Conservation (phyloP, 228 moss, liverwort and hornwort genomes). For the Sphagnum magellanicum region DNA sequence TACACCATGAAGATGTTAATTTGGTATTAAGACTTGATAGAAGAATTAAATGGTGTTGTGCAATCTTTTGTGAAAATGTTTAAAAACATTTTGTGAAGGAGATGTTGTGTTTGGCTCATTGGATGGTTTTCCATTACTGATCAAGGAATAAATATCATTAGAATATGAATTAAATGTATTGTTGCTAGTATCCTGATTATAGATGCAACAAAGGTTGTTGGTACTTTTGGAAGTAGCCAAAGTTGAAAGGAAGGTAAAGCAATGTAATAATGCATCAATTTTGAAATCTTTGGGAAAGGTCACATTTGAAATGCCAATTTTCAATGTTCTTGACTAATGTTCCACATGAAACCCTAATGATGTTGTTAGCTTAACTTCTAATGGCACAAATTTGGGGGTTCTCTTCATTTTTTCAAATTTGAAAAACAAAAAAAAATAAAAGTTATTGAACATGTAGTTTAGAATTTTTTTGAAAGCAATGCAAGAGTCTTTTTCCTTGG, state of each 20-base stretch:
- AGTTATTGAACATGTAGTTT: too few species aligned
- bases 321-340: constrained; percentile 43
- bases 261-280: constrained; percentile 39
- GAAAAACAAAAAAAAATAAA: too few species aligned
- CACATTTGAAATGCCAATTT: constrained; percentile 46
- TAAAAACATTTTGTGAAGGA: too few species aligned
- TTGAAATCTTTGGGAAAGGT: constrained; percentile 41
- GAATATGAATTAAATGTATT: not conserved
- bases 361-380: constrained; percentile 15
- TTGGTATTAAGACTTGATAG: too few species aligned
- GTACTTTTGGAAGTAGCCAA: constrained; percentile 66
- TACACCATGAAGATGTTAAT: too few species aligned
- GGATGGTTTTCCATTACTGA: constrained; percentile 25
- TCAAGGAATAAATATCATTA: not conserved
- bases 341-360: constrained; percentile 34
- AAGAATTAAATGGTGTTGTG: too few species aligned
- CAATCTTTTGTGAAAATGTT: too few species aligned
- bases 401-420: too few species aligned
- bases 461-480: not conserved
- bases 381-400: not conserved
- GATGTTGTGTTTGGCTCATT: not conserved
- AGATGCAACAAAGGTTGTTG: constrained; percentile 81
- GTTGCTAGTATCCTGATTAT: constrained; percentile 12
- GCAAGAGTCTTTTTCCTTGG: not conserved
- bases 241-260: constrained; percentile 84